Conservation (phyloP, 768 basidiomycete species). For the Tricholoma sp. region DNA sequence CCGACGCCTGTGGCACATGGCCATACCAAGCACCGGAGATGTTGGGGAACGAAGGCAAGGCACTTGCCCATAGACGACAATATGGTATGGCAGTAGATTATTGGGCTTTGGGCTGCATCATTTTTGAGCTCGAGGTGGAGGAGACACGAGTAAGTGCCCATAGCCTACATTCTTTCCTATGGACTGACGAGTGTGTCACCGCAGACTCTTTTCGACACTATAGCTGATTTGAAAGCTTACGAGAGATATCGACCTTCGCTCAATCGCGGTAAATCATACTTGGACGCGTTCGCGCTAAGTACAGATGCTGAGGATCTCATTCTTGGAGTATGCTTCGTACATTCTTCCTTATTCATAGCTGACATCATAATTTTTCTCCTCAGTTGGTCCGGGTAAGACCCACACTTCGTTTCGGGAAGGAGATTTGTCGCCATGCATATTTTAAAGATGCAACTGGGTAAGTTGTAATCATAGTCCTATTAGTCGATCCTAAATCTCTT, state of each 20-base stretch:
- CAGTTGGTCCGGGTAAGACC: slow-evolving; percentile 19
- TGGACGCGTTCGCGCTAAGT: slow-evolving; percentile 18
- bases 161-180: not conserved
- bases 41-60: slow-evolving; percentile 20
- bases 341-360: not conserved
- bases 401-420: slow-evolving; percentile 13
- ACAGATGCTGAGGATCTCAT: slow-evolving; percentile 22
- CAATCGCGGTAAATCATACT: slow-evolving; percentile 15
- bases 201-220: slow-evolving; percentile 28
- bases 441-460: slow-evolving; percentile 18
- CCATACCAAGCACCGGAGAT: slow-evolving; percentile 39
- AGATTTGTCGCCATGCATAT: slow-evolving; percentile 19
- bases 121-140: slow-evolving; percentile 31
- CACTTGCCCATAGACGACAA: slow-evolving; percentile 5
- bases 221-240: slow-evolving; percentile 20
- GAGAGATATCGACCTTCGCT: slow-evolving; percentile 10
- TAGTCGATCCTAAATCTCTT: not conserved
- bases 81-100: slow-evolving; percentile 34
- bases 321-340: slow-evolving; percentile 22
- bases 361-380: not conserved
- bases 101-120: slow-evolving; percentile 38
- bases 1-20: slow-evolving; percentile 28
- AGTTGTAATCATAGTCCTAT: not conserved
- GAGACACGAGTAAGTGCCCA: slow-evolving; percentile 17
- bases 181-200: not conserved